Evolutionary conservation across 2,329 filamentous ascomycete species (phyloP), one percentile per base, ranked within the genome.

Genomic region (Cercospora berteroae): DNA sequence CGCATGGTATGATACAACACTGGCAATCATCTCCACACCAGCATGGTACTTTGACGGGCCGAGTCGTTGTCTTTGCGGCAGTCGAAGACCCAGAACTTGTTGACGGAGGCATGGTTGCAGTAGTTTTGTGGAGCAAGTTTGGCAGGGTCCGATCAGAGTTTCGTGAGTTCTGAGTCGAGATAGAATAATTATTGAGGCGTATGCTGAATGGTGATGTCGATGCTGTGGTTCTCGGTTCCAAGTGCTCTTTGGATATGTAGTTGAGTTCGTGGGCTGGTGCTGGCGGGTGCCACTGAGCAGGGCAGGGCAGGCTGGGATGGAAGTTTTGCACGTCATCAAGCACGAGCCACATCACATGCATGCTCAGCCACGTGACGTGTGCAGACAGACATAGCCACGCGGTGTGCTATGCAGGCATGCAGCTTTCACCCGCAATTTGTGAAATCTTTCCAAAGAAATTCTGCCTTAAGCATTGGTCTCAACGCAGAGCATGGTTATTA

Each of bases 21-120:
- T 70, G 66, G 57, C 65, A 68, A 63, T 68, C 68, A 36, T 69
- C 68, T 44, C 76, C 76, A 59, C 76, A 77, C 76, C 76, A 77
- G 70, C 76, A 77, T 33, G 74, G 74, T 48, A 75, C 69, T 68
- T 76, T 77, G 66, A 76, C 70, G 8, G 70, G 69, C n/a, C 71
- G 71, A 16, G 70, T 72, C 16, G 69, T 65, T 25, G 71, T 63
- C 27, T 71, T 72, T 13, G 66, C 59, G 13, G 61, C 61, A 27
- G 65, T 65, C n/a, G 70, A 67, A 13, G 72, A 63, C 7, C 69
- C 65, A 27, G 70, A 69, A 16, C 69, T 67, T 50, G 74, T 74
- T 64, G 75, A 74, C 61, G 74, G 74, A 70, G 74, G 74, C 74
- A 75, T 75, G 13, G 31, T 67, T n/a, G 44, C 29, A 16, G 48